These are phyloP conservation scores for Helichrysum umbraculigerum DNA, from an alignment of 129 eudicot genomes.

Conservation along the genomic window DNA sequence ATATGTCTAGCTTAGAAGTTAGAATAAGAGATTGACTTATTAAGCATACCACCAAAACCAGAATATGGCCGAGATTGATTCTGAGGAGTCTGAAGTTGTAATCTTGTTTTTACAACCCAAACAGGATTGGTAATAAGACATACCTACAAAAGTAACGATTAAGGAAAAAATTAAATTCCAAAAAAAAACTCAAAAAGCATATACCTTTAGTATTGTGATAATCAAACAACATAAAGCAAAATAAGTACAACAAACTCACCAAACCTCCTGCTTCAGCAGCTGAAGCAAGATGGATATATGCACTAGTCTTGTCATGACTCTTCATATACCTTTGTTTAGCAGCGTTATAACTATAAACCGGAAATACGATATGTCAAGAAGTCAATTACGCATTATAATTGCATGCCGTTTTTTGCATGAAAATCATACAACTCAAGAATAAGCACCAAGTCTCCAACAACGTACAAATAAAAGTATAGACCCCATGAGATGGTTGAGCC, in stretches of 20 bases:
- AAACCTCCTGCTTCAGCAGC: slow-evolving; percentile 99
- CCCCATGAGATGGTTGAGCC: slow-evolving; percentile 99
- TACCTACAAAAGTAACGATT: slow-evolving; percentile 56
- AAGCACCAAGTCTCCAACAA: slow-evolving; percentile 2
- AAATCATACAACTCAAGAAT: background rate
- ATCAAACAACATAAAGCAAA: background rate
- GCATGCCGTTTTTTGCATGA: background rate
- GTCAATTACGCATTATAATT: background rate
- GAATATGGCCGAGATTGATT: slow-evolving; percentile 63
- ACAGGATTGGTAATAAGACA: slow-evolving; percentile 88
- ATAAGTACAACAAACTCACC: slow-evolving; percentile 51
- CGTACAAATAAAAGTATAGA: slow-evolving; percentile 93
- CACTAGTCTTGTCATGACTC: slow-evolving; percentile 56
- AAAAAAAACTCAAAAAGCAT: background rate
- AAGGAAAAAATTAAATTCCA: background rate
- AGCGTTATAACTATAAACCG: slow-evolving; percentile 68
- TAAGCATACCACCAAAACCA: slow-evolving; percentile 76
- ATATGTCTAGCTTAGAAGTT: slow-evolving; percentile 10
- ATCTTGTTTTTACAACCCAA: slow-evolving; percentile 99
- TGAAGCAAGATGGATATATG: slow-evolving; percentile 84
- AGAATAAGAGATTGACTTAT: slow-evolving; percentile 29
- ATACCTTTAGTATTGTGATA: background rate
- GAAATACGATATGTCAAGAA: slow-evolving; percentile 13
- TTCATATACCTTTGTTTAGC: slow-evolving; percentile 87
- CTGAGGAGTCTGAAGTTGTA: slow-evolving; percentile 98